Evolutionary conservation across 1,139 yeast species (phyloP).

Genomic region (Lodderomyces metapsilosis): DNA sequence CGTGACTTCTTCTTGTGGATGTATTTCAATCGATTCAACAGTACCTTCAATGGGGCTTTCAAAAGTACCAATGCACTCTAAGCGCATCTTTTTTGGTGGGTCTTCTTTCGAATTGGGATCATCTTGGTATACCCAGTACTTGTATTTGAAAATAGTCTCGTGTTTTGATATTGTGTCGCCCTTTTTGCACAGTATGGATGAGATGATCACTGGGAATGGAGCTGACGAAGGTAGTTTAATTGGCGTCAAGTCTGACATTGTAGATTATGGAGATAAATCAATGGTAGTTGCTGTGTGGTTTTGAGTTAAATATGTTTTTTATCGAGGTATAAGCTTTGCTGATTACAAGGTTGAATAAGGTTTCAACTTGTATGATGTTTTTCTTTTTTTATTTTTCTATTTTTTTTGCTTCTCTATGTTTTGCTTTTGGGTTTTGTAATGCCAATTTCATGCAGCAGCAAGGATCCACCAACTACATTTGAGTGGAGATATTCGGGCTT

Average conservation of each 20-base stretch:
- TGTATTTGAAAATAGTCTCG: constrained; percentile 57
- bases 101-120: constrained; percentile 51
- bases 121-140: constrained; percentile 67
- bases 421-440: no score
- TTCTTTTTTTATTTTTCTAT: not conserved
- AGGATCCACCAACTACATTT: no score
- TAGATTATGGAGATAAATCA: not conserved
- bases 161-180: constrained; percentile 54
- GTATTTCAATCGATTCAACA: constrained; percentile 49
- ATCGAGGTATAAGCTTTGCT: no score
- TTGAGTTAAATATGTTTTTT: no score
- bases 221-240: constrained; percentile 54
- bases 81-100: constrained; percentile 46
- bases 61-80: constrained; percentile 65
- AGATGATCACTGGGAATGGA: constrained; percentile 68
- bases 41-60: constrained; percentile 84
- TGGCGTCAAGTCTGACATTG: constrained; percentile 33
- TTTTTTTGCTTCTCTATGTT: not conserved
- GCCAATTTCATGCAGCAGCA: not conserved
- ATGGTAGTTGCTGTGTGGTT: not conserved
- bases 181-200: constrained; percentile 43
- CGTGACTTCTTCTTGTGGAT: constrained; percentile 59
- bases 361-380: not conserved
- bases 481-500: no score
- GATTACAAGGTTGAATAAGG: no score